Evolutionary conservation across 495 filamentous ascomycete genomes (phyloP).

Genomic region (Neurospora sp.): DNA sequence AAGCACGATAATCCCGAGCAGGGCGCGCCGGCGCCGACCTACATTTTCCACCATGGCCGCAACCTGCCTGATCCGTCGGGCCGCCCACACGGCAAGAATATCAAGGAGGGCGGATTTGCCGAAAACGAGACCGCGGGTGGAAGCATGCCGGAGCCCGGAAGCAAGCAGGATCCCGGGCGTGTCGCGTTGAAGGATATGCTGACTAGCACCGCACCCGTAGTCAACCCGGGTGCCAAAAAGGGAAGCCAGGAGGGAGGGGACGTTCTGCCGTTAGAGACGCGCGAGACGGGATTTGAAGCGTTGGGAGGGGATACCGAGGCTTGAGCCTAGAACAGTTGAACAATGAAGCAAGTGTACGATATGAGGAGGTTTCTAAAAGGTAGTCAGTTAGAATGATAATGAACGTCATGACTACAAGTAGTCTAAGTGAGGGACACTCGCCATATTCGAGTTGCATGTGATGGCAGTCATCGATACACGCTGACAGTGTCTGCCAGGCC

Average conservation of each 20-base stretch:
- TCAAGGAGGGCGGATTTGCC: constrained; percentile 25
- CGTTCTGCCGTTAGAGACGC: neutral
- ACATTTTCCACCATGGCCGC: constrained; percentile 13
- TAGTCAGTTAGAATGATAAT: neutral
- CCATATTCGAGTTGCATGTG: neutral
- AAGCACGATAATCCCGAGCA: constrained; percentile 3
- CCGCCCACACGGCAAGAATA: constrained; percentile 32
- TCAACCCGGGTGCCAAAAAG: neutral
- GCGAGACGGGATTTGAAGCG: constrained; percentile 13
- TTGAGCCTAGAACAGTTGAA: neutral
- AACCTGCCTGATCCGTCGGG: constrained; percentile 7
- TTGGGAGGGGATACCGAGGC: constrained; percentile 5
- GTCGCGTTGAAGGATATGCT: constrained; percentile 15
- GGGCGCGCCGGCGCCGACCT: constrained; percentile 21
- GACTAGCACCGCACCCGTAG: neutral
- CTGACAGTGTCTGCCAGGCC: neutral
- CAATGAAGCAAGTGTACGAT: neutral
- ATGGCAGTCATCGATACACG: neutral
- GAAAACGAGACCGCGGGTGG: constrained; percentile 24
- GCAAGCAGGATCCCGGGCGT: constrained; percentile 26
- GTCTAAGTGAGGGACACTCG: neutral
- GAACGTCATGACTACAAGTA: neutral
- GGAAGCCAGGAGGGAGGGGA: constrained; percentile 6
- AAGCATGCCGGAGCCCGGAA: constrained; percentile 26
- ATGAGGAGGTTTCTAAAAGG: neutral